These are phyloP conservation scores for Talaromyces proteolyticus DNA, from an alignment of 495 filamentous ascomycete genomes.

Conservation along the genomic window DNA sequence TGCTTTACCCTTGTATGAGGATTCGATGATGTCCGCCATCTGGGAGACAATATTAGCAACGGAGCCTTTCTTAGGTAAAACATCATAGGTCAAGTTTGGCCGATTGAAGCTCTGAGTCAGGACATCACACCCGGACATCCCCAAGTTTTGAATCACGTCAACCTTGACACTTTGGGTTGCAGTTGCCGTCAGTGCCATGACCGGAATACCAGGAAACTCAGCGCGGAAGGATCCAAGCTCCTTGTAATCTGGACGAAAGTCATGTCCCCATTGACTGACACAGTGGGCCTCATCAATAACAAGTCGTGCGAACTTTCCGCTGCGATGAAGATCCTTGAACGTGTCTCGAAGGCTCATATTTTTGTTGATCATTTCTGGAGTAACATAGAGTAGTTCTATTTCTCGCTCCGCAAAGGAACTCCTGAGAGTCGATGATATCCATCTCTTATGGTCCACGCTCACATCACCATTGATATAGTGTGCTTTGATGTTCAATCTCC, in stretches of 20 bases:
- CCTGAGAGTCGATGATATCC: slow-evolving; percentile 56
- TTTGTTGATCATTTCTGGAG: slow-evolving; percentile 92
- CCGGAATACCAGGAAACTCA: slow-evolving; percentile 68
- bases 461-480: slow-evolving; percentile 74
- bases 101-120: slow-evolving; percentile 93
- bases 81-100: slow-evolving; percentile 83
- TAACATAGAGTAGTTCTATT: slow-evolving; percentile 86
- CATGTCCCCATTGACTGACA: slow-evolving; percentile 98
- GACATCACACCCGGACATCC: slow-evolving; percentile 66
- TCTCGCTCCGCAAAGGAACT: slow-evolving; percentile 56
- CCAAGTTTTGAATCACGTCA: slow-evolving; percentile 84
- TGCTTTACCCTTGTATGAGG: slow-evolving; percentile 58
- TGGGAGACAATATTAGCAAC: slow-evolving; percentile 50
- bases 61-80: slow-evolving; percentile 55
- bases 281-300: slow-evolving; percentile 99
- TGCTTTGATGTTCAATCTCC: slow-evolving; percentile 68
- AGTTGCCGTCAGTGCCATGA: slow-evolving; percentile 93
- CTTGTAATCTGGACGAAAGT: slow-evolving; percentile 97
- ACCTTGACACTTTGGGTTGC: slow-evolving; percentile 87
- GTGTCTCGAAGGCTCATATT: slow-evolving; percentile 55
- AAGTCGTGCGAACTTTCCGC: slow-evolving; percentile 71
- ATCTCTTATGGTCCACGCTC: slow-evolving; percentile 40
- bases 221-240: slow-evolving; percentile 64
- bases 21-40: slow-evolving; percentile 68
- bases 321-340: slow-evolving; percentile 56